Base-by-base conservation (phyloP, 2,329 filamentous ascomycete species). In the Aulographum hederae region DNA sequence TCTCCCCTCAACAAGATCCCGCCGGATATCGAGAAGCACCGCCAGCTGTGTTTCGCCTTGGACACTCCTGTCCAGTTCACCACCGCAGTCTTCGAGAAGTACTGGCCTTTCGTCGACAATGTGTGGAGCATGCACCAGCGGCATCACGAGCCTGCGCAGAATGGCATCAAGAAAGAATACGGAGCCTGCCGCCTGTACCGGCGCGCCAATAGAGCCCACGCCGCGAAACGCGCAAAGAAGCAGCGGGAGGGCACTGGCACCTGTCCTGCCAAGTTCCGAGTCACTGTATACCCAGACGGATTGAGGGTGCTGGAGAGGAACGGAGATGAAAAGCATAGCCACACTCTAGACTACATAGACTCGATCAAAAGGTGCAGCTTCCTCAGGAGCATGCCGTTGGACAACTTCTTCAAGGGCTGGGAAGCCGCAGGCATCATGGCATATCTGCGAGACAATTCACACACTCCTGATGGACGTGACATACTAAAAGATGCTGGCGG, bases 111-210 rank as follows among this genome's bases (percentile, higher is more conserved):
- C 2, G 35, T n/a, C 18, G 32, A 19, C 28, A 28, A 52, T 60
- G 44, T 52, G 63, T 60, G 21, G 21, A 8, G 21, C 34, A 60
- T 52, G 8, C 21, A 25, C 21, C 8, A 25, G 21, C 21, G 8
- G n/a, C 8, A 25, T 8, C 8, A n/a, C 21, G 21, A 25, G 21
- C n/a, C 21, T n/a, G 21, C n/a, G n/a, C 8, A 25, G 21, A 25
- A 8, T 25, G 21, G 21, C 8, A n/a, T 25, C n/a, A 33, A 34
- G 6, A 44, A 41, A 28, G 32, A 41, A 14, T 41, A 41, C 30
- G 42, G 42, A 3, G 38, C 30, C 8, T 43, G 41, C 29, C 35
- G 42, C 6, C 32, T 44, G 21, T 37, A 39, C 18, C 39, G 41
- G 10, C 39, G 40, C 27, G 39, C 31, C 18, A 40, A 40, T 14